Percentiles rank a stretch among this genome's conserved stretches.
These are phyloP conservation scores for Populus euphratica DNA, from an alignment of 345 rosid species.

Conservation along the genomic window DNA sequence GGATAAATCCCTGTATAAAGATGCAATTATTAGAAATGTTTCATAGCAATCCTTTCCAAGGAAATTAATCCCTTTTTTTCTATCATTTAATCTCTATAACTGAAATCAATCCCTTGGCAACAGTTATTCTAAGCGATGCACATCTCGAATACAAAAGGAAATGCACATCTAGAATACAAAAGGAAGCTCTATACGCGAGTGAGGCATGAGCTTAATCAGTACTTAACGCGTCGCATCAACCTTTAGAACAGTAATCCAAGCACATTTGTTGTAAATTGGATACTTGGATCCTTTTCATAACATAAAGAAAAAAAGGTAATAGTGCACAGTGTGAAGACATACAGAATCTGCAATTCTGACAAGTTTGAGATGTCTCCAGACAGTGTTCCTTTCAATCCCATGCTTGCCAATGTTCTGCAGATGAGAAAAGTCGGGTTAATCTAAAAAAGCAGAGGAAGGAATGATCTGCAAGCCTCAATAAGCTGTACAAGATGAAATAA, in stretches of 20 bases:
- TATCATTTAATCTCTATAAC: neutral
- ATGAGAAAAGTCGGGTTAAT: conserved; percentile 5
- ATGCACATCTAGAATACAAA: neutral
- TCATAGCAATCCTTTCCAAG: neutral
- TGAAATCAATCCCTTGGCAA: neutral
- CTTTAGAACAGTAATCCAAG: neutral
- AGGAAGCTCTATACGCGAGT: neutral
- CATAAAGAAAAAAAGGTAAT: neutral
- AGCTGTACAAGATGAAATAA: neutral
- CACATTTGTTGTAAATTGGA: neutral
- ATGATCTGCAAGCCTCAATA: neutral
- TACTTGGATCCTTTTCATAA: neutral
- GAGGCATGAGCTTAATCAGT: neutral
- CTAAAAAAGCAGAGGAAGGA: neutral
- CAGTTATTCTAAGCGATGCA: neutral
- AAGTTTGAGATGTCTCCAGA: conserved; percentile 50
- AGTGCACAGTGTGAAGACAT: conserved; percentile 24
- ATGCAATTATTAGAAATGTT: conserved; percentile 17
- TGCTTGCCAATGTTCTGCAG: conserved; percentile 58
- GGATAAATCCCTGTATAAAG: conserved; percentile 68
- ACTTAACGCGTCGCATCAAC: neutral
- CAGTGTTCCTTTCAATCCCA: conserved; percentile 53
- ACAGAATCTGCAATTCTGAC: conserved; percentile 62
- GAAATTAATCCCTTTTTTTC: neutral
- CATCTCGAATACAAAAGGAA: neutral